Percentiles rank a stretch among this genome's conserved stretches.
Evolutionary conservation across 192 early-diverging fungal genomes (phyloP).

Genomic region (Coemansia sp.): DNA sequence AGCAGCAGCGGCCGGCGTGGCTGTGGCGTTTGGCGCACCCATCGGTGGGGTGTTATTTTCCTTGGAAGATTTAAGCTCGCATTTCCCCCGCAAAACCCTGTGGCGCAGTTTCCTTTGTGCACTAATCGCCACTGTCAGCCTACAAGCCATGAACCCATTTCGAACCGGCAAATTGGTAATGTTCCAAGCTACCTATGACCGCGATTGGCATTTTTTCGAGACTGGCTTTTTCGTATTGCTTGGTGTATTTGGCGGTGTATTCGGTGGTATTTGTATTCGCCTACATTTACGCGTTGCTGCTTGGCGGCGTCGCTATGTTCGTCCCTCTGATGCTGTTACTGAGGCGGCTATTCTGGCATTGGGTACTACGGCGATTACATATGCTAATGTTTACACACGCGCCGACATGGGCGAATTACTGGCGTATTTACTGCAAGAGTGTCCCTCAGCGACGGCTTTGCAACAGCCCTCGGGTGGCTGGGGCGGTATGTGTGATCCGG

Average conservation of each 20-base stretch:
- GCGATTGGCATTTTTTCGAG: slow-evolving; percentile 97
- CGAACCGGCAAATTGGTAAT: slow-evolving; percentile 95
- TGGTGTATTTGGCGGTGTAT: slow-evolving; percentile 83
- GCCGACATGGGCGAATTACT: slow-evolving; percentile 88
- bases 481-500: slow-evolving; percentile 62
- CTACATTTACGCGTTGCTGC: slow-evolving; percentile 72
- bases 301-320: slow-evolving; percentile 72
- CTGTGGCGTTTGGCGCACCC: slow-evolving; percentile 75
- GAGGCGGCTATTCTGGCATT: slow-evolving; percentile 71
- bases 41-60: slow-evolving; percentile 77
- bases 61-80: slow-evolving; percentile 91
- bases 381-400: slow-evolving; percentile 74
- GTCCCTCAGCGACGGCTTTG: slow-evolving; percentile 43
- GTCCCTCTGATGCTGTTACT: slow-evolving; percentile 63
- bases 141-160: slow-evolving; percentile 93
- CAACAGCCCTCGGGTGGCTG: slow-evolving; percentile 45
- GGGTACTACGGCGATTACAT: slow-evolving; percentile 68
- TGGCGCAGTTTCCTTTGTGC: slow-evolving; percentile 98
- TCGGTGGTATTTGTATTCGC: slow-evolving; percentile 78
- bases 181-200: slow-evolving; percentile 93
- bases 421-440: slow-evolving; percentile 75
- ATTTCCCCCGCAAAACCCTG: slow-evolving; percentile 94
- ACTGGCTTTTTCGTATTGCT: slow-evolving; percentile 78
- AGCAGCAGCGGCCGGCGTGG: slow-evolving; percentile 72
- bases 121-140: slow-evolving; percentile 89